Base-by-base conservation (phyloP, 1,284 basidiomycete genomes). In the Cutaneotrichosporon dermatis region DNA sequence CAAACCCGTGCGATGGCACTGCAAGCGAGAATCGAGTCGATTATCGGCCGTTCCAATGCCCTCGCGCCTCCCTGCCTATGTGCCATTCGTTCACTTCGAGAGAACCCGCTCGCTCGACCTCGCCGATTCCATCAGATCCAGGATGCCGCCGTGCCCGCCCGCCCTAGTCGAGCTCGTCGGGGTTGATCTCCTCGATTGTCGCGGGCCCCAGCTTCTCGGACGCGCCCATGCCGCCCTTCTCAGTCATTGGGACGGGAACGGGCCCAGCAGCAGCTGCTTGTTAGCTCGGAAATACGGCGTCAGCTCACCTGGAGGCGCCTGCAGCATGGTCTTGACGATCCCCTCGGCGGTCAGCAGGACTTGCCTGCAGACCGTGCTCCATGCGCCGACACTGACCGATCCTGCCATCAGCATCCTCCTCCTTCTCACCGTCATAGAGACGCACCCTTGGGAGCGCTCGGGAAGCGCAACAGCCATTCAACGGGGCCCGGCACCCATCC, bases 321-420 rank as follows among this genome's bases (percentile, higher is more conserved):
- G 43, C 49, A 73, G 44, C 9, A 74, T 35, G 52, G 88, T 86
- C 71, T 83, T 86, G 61, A 87, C 84, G 8, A 87, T 81, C 40
- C 84, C 82, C 74, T 89, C 88, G 43, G 84, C 81, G 7, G 87
- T 81, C 62, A 83, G 82, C 62, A 94, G 82, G 15, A 90, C 88
- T 55, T 89, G 82, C 67, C 84, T 85, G 78, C 90, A 92, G 6
- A 90, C 88, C 83, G 93, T 89, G 67, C 90, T 88, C 92, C 92
- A 96, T 40, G 90, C 84, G 1, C 88, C 89, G 46, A 91, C 89
- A 66, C 89, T 90, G 62, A 96, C 87, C 12, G 90, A 88, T 15
- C 92, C 92, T 88, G 70, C 15, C 1, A 40, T 55, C 49, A 53
- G 40, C 33, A 37, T n/a, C n/a, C n/a, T n/a, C n/a, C n/a, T n/a